Evolutionary conservation across 176 grass and related monocot genomes (phyloP).

Genomic region (Triticum monococcum): DNA sequence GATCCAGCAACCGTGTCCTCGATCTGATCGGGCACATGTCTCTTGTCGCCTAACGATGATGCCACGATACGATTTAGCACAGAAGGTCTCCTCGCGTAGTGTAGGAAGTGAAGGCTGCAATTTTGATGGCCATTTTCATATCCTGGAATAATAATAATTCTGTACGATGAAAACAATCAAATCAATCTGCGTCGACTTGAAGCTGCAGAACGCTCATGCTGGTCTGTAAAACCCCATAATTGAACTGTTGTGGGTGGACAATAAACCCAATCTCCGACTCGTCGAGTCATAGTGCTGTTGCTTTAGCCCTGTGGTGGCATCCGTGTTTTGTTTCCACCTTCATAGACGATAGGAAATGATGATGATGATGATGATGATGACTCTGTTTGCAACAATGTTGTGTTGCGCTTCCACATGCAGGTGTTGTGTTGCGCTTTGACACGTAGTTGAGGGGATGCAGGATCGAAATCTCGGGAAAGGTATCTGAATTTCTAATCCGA

Average conservation of each 20-base stretch:
- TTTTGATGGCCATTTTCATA: background rate
- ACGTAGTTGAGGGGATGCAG: background rate
- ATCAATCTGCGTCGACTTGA: conserved; percentile 13
- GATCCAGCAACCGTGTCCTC: conserved; percentile 71
- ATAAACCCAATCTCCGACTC: background rate
- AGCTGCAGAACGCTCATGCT: background rate
- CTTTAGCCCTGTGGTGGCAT: background rate
- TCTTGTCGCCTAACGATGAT: conserved; percentile 47
- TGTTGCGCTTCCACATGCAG: background rate
- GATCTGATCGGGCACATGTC: conserved; percentile 89
- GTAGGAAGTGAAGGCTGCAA: conserved; percentile 31
- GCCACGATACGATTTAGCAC: background rate
- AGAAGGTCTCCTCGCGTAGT: background rate
- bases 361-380: background rate
- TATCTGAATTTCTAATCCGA: background rate
- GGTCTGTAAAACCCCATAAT: background rate
- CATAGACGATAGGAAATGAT: background rate
- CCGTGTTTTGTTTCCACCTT: background rate
- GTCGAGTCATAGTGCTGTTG: background rate
- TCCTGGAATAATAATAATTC: conserved; percentile 41
- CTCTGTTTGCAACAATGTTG: no score
- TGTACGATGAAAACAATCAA: background rate
- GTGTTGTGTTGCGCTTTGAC: background rate
- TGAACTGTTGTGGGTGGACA: background rate
- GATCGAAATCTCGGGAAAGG: background rate